Evolutionary conservation across 2,329 filamentous ascomycete species (phyloP), one percentile per base, ranked within the genome.

Genomic region (Fusarium succisae): DNA sequence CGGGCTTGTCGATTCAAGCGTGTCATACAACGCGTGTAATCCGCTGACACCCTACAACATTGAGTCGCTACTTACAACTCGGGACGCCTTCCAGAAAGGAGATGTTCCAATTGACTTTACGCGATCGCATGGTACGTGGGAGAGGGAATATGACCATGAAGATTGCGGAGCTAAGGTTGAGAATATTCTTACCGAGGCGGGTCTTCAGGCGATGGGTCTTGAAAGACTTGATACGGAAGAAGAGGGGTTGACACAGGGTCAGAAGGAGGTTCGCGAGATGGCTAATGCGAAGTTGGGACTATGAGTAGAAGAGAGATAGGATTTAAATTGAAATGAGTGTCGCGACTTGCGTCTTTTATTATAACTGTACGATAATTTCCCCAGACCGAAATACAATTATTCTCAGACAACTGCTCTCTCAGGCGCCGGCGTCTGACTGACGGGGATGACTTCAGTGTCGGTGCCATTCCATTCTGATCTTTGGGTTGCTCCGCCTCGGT

Each of bases 21-120:
- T 58, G 4, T 58, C 55, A n/a, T 58, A 58, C 24, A 58, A 58
- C 4, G 55, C 55, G 12, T 58, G 55, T 18, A 58, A 50, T 26
- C 55, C 55, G 11, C 41, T 58, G 4, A 58, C 41, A 18, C 55
- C 41, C 1, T 58, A 58, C 8, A 58, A 58, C 3, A 58, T 58
- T 6, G 55, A 48, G 18, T 58, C 55, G 1, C 3, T 58, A 1
- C n/a, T 58, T 2, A 22, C 39, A 18, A 58, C 41, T 0, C n/a
- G 30, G 8, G 30, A 58, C 0, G 8, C 55, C 3, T 58, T 58
- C 5, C 39, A 58, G n/a, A 58, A 37, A 18, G 55, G 41, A 28
- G 55, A 50, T 8, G 55, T 58, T 8, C 41, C 55, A 1, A 6
- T 58, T 8, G 55, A 48, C 41, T 58, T 58, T 22, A 50, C 41